Evolutionary conservation across 208 protist genomes (phyloP), one percentile per base, ranked within the genome.

Genomic region (Crithidia fasciculata): DNA sequence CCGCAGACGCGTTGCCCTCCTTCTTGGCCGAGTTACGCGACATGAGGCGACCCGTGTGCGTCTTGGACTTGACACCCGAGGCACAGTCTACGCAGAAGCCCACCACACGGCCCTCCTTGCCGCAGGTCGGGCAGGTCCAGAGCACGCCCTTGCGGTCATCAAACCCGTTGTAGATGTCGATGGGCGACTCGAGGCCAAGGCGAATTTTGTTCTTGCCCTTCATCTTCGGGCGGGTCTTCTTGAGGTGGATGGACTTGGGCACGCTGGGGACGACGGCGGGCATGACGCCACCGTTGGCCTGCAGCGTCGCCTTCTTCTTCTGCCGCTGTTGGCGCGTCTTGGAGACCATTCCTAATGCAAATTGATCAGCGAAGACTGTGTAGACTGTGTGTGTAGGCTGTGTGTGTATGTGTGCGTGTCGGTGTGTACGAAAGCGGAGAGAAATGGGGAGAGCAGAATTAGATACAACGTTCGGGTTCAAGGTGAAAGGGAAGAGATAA

Each of bases 171-270:
- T 97, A 97, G 62, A 97, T 93, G 60, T 97, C 89, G 13, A 92
- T 74, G 2, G 87, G 90, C 56, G 69, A 87, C 69, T 95, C 93
- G 12, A 94, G 84, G 12, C 93, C 93, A 8, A 97, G 84, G 19
- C 93, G 90, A 59, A 97, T 94, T 79, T 97, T 97, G 76, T 89
- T 88, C 66, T 97, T 97, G 28, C 89, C 82, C 74, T 95, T 97
- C 93, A 97, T 97, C 15, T 83, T 83, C 2, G 93, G 93, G 10
- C 89, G 90, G 6, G 90, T 95, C 69, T 94, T 95, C 83, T 97
- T 97, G 40, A 94, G 73, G 59, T 95, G 90, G 15, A 97, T 81
- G 0, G 88, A 95, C 78, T 95, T 97, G 47, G 83, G 87, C 60
- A 72, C 64, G 43, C 78, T 80, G 2, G 90, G 90, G 41, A 91